A percentile compares a stretch with the other conserved stretches of the same genome.
phyloP scores from a whole-genome alignment of 1,139 yeast species.

The Taiozyma onychis region DNA sequence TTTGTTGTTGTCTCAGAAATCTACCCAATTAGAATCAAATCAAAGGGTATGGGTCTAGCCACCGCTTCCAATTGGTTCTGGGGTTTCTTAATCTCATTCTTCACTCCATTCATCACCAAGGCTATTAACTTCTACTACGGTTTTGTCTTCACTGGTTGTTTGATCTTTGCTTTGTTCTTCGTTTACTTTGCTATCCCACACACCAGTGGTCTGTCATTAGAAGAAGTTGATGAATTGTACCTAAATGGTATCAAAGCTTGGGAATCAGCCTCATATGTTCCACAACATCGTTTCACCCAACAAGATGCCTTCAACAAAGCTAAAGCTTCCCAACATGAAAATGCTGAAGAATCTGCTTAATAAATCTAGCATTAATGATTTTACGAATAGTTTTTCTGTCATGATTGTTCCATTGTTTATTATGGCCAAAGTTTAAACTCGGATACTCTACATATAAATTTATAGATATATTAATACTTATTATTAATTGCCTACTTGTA shows the following conservation, averaged over 20 bases:
- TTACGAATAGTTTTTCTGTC: slow-evolving; percentile 1
- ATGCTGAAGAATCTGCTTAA: slow-evolving; percentile 3
- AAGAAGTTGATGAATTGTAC: slow-evolving; percentile 64
- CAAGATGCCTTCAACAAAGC: slow-evolving; percentile 19
- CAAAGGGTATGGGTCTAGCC: slow-evolving; percentile 74
- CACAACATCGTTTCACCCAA: slow-evolving; percentile 19
- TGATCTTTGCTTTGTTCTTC: slow-evolving; percentile 52
- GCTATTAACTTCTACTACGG: slow-evolving; percentile 60
- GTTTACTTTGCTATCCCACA: slow-evolving; percentile 66
- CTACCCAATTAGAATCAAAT: slow-evolving; percentile 73
- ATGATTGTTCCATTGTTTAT: neutral
- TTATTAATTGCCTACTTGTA: neutral
- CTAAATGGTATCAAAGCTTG: slow-evolving; percentile 37
- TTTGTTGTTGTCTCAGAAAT: slow-evolving; percentile 70
- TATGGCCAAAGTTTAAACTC: neutral
- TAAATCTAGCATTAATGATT: neutral
- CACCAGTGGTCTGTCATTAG: slow-evolving; percentile 66
- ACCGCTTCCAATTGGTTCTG: slow-evolving; percentile 71
- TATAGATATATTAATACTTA: neutral
- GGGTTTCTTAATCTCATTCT: slow-evolving; percentile 76
- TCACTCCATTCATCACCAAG: slow-evolving; percentile 64
- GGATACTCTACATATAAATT: neutral
- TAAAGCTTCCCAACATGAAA: slow-evolving; percentile 16
- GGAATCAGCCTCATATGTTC: slow-evolving; percentile 23
- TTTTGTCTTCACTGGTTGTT: slow-evolving; percentile 70